Base-by-base conservation (phyloP, 164 flowering plant species). In the Vitis cinerea region DNA sequence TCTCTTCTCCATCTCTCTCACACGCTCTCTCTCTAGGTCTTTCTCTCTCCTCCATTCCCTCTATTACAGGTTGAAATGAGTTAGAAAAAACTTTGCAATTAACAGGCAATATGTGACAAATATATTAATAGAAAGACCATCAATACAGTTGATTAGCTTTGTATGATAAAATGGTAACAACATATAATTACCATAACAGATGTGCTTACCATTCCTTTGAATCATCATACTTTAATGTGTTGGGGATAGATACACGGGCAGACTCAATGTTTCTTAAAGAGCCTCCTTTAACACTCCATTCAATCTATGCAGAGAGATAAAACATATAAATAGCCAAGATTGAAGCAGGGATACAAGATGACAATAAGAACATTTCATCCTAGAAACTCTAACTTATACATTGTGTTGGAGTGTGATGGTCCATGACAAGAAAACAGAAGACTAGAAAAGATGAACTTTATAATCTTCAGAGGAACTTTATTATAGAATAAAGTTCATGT, bases 251-350 rank as follows among this genome's bases (percentile, higher is more conserved):
- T 55, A 95, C 66, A 74, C 98, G 91, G 16, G 98, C 98, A 77
- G 99, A 95, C 15, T 95, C 98, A 29, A 91, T 66, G 70, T 93
- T 95, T 79, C 98, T 88, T 71, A 90, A 69, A 64, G 91, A 78
- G 67, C 99, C 97, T 72, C 94, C 91, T 84, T 77, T 95, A n/a
- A 95, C 88, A 77, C 93, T 95, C 94, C 94, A 95, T 80, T 95
- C 97, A 79, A 95, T 85, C 99, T 95, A 67, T 59, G 54, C 4
- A 64, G 31, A 65, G 48, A 50, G 4, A n/a, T 63, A 15, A 57
- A 64, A 64, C 56, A 44, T 3, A 50, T 23, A 48, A 13, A 64
- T 5, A 50, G 29, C 60, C 64, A 56, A 68, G 23, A 11, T 53
- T 19, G 49, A 67, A 3, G 44, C 29, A 29, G 48, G 11, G 44